Base-by-base conservation (phyloP, 192 early-diverging fungal genomes). In the Podila clonocystis region DNA sequence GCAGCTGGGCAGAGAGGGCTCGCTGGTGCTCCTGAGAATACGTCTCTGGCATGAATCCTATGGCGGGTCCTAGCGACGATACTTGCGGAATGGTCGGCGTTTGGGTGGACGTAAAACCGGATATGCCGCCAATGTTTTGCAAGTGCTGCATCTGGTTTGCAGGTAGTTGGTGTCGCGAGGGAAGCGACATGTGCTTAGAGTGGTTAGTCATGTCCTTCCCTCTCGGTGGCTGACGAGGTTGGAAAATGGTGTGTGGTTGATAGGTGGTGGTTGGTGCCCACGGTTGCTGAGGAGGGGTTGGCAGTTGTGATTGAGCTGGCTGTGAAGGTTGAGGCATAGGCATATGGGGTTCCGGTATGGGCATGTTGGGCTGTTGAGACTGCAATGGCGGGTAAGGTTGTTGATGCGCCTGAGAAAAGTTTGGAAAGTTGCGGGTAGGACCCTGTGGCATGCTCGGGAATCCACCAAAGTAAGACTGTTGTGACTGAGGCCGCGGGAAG, bases 1-100 rank as follows among this genome's bases (percentile, higher is more conserved):
- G 50, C n/a, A 79, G 28, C 19, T 79, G 75, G 9, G 31, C 64
- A 8, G 50, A 55, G 24, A 79, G 28, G 1, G 50, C 31, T 22
- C 65, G 75, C 28, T 79, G 75, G 20, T 79, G 70, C 24, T 79
- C 75, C 29, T 71, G 59, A 9, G 75, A 72, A 63, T 79, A 80
- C 9, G 77, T 80, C 5, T 73, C 68, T 17, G 77, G 77, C 13
- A 80, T 19, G 29, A 68, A 80, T 50, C 77, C 77, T 5, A 67
- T 55, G 0, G 77, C 70, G 20, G 77, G 77, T 61, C 77, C 77
- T 5, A 65, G 58, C 24, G 64, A 52, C 24, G 63, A 63, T 7
- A 29, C 58, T 2, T 41, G 3, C 38, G 34, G 50, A 22, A 52
- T 58, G 1, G 41, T 17, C 8, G 70, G 28, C 2, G 41, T 26